A percentile compares a stretch with the other conserved stretches of the same genome.
phyloP scores from a whole-genome alignment of 495 filamentous ascomycete genomes.

The Cercophora samala region DNA sequence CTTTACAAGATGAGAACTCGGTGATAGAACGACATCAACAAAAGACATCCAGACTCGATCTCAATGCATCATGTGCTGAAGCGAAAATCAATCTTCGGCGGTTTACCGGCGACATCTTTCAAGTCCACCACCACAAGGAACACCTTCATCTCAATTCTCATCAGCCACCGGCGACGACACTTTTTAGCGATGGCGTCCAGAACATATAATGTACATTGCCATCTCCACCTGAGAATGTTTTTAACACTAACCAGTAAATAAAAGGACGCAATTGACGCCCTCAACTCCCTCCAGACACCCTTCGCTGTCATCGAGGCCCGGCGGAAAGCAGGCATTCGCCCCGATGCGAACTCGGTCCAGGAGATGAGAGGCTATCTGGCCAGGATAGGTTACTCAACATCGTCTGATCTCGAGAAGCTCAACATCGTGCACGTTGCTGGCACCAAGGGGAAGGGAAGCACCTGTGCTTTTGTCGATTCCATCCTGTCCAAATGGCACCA shows the following conservation, averaged over 20 bases:
- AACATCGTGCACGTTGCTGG: constrained; percentile 83
- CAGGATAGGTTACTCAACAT: constrained; percentile 65
- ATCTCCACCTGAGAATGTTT: not conserved
- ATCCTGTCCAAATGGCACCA: constrained; percentile 46
- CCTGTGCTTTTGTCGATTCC: constrained; percentile 63
- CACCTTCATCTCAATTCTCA: constrained; percentile 4
- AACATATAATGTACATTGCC: constrained; percentile 26
- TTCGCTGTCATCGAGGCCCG: constrained; percentile 73
- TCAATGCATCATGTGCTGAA: constrained; percentile 25
- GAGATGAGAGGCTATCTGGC: constrained; percentile 75
- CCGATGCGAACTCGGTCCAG: constrained; percentile 64
- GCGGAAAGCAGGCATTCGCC: constrained; percentile 61
- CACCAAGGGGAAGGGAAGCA: constrained; percentile 90
- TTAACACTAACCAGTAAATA: not conserved
- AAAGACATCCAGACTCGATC: constrained; percentile 1
- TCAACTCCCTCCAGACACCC: constrained; percentile 90
- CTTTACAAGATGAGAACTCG: not conserved
- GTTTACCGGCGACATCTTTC: constrained; percentile 13
- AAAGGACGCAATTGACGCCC: constrained; percentile 78
- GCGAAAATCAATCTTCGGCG: constrained; percentile 3
- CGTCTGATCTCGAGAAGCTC: constrained; percentile 70
- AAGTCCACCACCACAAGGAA: not conserved
- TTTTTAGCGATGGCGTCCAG: constrained; percentile 19
- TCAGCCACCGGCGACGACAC: constrained; percentile 1
- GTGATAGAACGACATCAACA: not conserved